phyloP scores from a whole-genome alignment of 352 stramenopile species.

The Phytophthora podocarpi region DNA sequence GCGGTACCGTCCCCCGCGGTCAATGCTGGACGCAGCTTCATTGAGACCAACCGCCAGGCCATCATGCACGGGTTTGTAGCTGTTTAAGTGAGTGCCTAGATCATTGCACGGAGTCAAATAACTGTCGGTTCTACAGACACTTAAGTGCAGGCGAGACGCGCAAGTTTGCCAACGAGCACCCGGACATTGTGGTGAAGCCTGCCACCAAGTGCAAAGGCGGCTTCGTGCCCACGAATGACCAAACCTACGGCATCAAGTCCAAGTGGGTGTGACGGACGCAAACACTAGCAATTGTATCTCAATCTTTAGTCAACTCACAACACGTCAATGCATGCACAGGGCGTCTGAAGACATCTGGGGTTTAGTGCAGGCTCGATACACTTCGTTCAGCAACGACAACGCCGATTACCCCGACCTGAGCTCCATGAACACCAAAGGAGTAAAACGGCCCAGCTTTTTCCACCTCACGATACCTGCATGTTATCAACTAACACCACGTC shows the following conservation, averaged over 20 bases:
- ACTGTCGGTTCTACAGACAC: slow-evolving; percentile 33
- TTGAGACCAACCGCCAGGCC: slow-evolving; percentile 79
- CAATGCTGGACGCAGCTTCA: slow-evolving; percentile 72
- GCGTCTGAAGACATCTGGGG: slow-evolving; percentile 75
- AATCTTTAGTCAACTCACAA: neutral
- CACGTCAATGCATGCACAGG: slow-evolving; percentile 31
- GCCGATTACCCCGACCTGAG: slow-evolving; percentile 79
- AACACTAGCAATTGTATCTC: too few species aligned
- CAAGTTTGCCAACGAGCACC: slow-evolving; percentile 70
- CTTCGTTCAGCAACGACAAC: slow-evolving; percentile 69
- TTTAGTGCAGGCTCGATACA: slow-evolving; percentile 72
- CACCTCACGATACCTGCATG: too few species aligned
- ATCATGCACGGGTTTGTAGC: slow-evolving; percentile 63
- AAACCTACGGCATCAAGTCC: slow-evolving; percentile 78
- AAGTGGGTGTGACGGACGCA: slow-evolving; percentile 39
- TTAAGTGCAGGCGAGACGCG: slow-evolving; percentile 64
- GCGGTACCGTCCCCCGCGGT: slow-evolving; percentile 65
- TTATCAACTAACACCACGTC: neutral
- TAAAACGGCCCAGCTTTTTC: too few species aligned
- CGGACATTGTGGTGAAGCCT: slow-evolving; percentile 73
- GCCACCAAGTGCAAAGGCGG: slow-evolving; percentile 57
- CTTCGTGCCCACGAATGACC: slow-evolving; percentile 61
- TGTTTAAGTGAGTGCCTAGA: too few species aligned
- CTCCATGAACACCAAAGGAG: slow-evolving; percentile 82
- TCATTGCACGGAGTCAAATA: too few species aligned